Evolutionary conservation across 345 rosid species (phyloP).

Genomic region (Euclidium syriacum): DNA sequence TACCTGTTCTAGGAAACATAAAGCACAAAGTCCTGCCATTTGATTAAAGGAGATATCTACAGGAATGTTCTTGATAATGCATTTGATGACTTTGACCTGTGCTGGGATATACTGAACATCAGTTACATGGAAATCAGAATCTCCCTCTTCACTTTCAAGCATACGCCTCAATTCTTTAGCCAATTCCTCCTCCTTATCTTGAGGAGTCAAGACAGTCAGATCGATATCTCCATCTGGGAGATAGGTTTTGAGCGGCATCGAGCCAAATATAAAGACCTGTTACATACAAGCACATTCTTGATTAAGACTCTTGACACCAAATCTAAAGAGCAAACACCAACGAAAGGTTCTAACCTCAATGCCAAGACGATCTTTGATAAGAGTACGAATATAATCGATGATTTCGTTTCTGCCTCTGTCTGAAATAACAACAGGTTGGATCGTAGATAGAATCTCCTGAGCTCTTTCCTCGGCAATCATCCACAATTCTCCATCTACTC

Average conservation of each 20-base stretch:
- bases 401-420: constrained; percentile 54
- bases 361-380: constrained; percentile 44
- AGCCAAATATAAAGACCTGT: constrained; percentile 71
- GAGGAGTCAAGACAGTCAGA: constrained; percentile 58
- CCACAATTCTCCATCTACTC: constrained; percentile 56
- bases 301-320: neutral
- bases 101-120: constrained; percentile 62
- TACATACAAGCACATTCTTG: constrained; percentile 1
- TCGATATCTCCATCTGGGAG: constrained; percentile 98
- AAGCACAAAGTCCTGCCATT: constrained; percentile 58
- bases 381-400: constrained; percentile 42
- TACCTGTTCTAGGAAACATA: constrained; percentile 81
- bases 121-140: constrained; percentile 41
- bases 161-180: constrained; percentile 41
- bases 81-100: constrained; percentile 81
- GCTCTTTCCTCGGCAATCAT: constrained; percentile 62
- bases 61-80: constrained; percentile 43
- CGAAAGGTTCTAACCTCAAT: constrained; percentile 74
- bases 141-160: constrained; percentile 41
- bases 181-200: constrained; percentile 47
- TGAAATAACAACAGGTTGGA: constrained; percentile 61
- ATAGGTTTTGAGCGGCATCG: constrained; percentile 78
- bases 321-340: too few relatives aligned
- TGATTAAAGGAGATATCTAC: constrained; percentile 86
- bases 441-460: constrained; percentile 54